Evolutionary conservation across 2,329 filamentous ascomycete genomes (phyloP).

Genomic region (Aspergillus eucalypticola): DNA sequence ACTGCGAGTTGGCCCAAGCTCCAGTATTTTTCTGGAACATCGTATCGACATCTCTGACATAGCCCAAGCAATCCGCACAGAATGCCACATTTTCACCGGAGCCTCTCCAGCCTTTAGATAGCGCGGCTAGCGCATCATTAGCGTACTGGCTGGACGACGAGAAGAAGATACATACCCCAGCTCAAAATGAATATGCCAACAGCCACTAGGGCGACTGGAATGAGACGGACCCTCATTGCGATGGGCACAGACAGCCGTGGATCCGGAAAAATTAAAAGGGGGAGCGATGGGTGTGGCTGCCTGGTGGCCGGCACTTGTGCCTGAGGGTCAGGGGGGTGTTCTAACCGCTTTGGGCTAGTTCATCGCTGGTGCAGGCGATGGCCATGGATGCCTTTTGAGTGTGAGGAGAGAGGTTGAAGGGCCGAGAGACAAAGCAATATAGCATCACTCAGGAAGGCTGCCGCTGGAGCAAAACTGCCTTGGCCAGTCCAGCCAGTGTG

Average conservation of each 20-base stretch:
- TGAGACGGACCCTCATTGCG: background rate
- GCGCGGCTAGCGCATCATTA: background rate
- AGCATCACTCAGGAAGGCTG: background rate
- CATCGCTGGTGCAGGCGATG: too few relatives aligned
- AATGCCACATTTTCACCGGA: conserved; percentile 1
- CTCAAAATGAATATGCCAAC: background rate
- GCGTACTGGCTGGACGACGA: background rate
- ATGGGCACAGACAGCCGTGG: background rate
- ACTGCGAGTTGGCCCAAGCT: conserved; percentile 15
- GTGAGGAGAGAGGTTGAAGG: too few relatives aligned
- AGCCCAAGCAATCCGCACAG: conserved; percentile 20
- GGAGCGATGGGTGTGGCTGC: background rate
- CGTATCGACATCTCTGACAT: conserved; percentile 14
- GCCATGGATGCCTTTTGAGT: too few relatives aligned
- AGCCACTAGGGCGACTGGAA: background rate
- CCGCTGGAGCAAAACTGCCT: background rate
- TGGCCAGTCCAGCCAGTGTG: conserved; percentile 2
- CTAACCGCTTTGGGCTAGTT: background rate
- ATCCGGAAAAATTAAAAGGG: background rate
- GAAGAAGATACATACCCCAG: background rate
- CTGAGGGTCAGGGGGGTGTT: background rate
- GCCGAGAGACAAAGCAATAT: too few relatives aligned
- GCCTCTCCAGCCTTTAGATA: background rate
- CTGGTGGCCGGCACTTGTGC: background rate
- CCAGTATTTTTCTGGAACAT: conserved; percentile 10